These are phyloP conservation scores for Apophysomyces elegans DNA, from an alignment of 371 early-diverging fungal species.

Conservation along the genomic window DNA sequence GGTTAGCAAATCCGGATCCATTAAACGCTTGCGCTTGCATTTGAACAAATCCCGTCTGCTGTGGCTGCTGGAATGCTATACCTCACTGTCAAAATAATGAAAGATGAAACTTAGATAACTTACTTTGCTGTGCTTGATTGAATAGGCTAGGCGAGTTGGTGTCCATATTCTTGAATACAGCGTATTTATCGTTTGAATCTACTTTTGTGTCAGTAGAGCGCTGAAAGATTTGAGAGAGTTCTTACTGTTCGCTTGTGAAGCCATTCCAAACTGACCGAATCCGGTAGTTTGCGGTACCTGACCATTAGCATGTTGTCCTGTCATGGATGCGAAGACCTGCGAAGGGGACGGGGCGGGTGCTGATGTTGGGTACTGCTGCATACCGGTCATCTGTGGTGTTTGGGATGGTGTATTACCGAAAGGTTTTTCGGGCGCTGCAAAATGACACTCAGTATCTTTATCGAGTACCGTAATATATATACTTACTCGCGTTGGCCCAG, in stretches of 20 bases:
- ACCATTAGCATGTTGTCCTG: slow-evolving; percentile 14
- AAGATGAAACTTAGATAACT: slow-evolving; percentile 1
- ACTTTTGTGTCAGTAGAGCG: neutral
- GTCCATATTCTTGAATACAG: slow-evolving; percentile 45
- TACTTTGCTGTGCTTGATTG: slow-evolving; percentile 23
- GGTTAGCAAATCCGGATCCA: slow-evolving; percentile 18
- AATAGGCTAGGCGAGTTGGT: slow-evolving; percentile 43
- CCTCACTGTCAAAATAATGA: neutral
- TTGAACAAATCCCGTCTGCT: slow-evolving; percentile 21
- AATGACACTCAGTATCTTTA: neutral
- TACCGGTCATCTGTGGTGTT: slow-evolving; percentile 29
- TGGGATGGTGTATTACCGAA: slow-evolving; percentile 36
- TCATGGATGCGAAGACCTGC: slow-evolving; percentile 34
- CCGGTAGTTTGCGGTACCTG: slow-evolving; percentile 19
- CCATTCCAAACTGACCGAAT: slow-evolving; percentile 13
- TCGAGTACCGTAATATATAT: neutral
- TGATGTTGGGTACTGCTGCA: slow-evolving; percentile 20
- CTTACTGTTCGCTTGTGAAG: slow-evolving; percentile 15
- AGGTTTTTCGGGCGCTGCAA: slow-evolving; percentile 52
- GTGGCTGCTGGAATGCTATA: slow-evolving; percentile 24
- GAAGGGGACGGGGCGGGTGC: slow-evolving; percentile 17
- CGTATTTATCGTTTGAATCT: slow-evolving; percentile 46
- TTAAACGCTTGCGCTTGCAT: slow-evolving; percentile 14
- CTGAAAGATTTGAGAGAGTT: neutral
- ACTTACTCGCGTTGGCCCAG: slow-evolving; percentile 49